Conservation (phyloP, 169 alveolate genomes). For the Cryptosporidium meleagridis region DNA sequence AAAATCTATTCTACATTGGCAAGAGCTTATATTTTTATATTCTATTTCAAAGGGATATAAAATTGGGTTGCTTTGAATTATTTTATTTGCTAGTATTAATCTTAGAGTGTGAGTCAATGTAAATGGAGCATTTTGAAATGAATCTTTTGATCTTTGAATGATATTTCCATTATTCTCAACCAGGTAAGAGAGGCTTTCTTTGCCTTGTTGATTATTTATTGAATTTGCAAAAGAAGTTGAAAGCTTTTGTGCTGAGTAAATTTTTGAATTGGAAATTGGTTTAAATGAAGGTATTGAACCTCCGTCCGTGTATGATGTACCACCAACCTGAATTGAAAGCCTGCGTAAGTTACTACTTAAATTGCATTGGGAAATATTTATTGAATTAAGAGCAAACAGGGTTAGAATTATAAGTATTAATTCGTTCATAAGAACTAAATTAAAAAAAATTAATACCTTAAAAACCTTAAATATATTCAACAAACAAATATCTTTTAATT, state of each 20-base stretch:
- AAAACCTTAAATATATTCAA: not conserved
- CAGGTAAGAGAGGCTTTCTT: not conserved
- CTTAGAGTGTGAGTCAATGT: conserved; percentile 12
- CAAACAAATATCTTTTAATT: not conserved
- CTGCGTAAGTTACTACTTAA: conserved; percentile 8
- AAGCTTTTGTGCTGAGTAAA: conserved; percentile 29
- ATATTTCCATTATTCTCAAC: not conserved
- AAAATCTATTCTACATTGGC: conserved; percentile 33
- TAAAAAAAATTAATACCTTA: no score
- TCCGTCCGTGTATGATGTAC: conserved; percentile 34
- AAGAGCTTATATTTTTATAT: not conserved
- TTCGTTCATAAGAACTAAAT: not conserved
- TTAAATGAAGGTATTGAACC: conserved; percentile 27
- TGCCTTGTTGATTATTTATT: not conserved
- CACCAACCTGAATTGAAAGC: conserved; percentile 24
- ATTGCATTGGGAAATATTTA: not conserved
- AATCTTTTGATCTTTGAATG: not conserved
- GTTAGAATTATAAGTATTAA: not conserved
- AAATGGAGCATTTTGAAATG: conserved; percentile 1
- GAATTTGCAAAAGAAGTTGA: conserved; percentile 1
- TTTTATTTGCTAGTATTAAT: conserved; percentile 28
- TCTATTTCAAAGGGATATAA: conserved; percentile 58
- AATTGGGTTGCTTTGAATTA: conserved; percentile 40
- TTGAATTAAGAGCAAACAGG: not conserved
- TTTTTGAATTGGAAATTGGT: conserved; percentile 22